phyloP scores from a whole-genome alignment of 371 early-diverging fungal genomes.

The Mucor velutinosus region DNA sequence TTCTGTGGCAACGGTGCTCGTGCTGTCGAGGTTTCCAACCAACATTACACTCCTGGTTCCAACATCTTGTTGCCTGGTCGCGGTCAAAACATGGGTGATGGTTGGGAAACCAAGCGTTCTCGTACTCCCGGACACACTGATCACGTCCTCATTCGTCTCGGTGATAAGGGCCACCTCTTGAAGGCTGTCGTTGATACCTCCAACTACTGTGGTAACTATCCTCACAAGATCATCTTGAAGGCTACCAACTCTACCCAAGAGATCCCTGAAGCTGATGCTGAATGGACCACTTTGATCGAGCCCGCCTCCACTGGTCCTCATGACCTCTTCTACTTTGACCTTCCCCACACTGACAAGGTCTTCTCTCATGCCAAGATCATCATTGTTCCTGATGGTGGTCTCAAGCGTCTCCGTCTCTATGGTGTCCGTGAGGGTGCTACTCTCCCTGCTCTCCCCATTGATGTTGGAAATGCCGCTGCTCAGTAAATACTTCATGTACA shows the following conservation, averaged over 20 bases:
- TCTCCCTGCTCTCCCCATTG: slow-evolving; percentile 40
- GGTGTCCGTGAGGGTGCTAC: slow-evolving; percentile 43
- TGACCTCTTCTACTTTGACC: slow-evolving; percentile 70
- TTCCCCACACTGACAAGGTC: slow-evolving; percentile 52
- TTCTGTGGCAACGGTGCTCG: slow-evolving; percentile 76
- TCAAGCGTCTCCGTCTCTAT: slow-evolving; percentile 72
- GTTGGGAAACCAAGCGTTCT: slow-evolving; percentile 83
- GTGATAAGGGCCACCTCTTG: slow-evolving; percentile 72
- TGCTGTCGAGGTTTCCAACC: slow-evolving; percentile 72
- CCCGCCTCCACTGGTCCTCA: slow-evolving; percentile 58
- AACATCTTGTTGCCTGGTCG: slow-evolving; percentile 81
- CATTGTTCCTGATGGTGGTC: slow-evolving; percentile 78
- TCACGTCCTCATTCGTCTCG: slow-evolving; percentile 75
- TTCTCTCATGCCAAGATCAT: slow-evolving; percentile 69
- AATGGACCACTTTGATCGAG: slow-evolving; percentile 55
- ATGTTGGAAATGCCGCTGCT: slow-evolving; percentile 20
- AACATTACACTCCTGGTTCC: slow-evolving; percentile 79
- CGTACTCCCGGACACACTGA: slow-evolving; percentile 72
- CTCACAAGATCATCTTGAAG: slow-evolving; percentile 69
- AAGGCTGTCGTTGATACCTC: slow-evolving; percentile 84
- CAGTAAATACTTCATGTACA: slow-evolving; percentile 3
- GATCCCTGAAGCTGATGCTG: slow-evolving; percentile 41
- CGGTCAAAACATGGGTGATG: slow-evolving; percentile 70
- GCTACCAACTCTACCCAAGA: slow-evolving; percentile 50
- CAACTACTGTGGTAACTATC: slow-evolving; percentile 87